Percentiles rank a stretch among this genome's conserved stretches.
Conservation (phyloP, 1,284 basidiomycete species). For the Xerocomus minutiporus region DNA sequence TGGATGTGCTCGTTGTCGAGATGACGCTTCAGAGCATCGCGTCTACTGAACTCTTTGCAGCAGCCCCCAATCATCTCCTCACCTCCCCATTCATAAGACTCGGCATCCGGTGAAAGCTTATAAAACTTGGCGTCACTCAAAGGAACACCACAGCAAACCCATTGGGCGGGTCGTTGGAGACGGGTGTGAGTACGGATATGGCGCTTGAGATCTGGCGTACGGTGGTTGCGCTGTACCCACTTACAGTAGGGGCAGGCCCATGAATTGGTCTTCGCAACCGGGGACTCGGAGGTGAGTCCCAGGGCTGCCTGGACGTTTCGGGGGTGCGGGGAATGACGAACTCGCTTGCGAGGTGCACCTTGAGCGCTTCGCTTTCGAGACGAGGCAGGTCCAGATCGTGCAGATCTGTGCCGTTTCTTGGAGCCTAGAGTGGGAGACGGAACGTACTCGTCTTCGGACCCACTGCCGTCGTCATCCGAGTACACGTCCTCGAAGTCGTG, state of each 20-base stretch:
- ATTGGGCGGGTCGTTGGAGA: conserved; percentile 26
- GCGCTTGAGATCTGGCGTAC: conserved; percentile 50
- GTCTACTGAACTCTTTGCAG: conserved; percentile 46
- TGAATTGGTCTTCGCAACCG: conserved; percentile 22
- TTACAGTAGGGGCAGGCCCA: conserved; percentile 33
- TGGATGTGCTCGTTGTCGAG: conserved; percentile 40
- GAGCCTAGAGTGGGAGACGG: conserved; percentile 24
- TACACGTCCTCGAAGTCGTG: conserved; percentile 18
- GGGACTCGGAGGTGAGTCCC: conserved; percentile 15
- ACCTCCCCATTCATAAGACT: conserved; percentile 30
- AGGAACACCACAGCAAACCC: conserved; percentile 41
- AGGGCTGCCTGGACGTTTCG: conserved; percentile 38
- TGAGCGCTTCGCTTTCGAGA: conserved; percentile 8
- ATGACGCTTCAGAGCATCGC: conserved; percentile 55
- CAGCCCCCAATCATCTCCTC: conserved; percentile 49
- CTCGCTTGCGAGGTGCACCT: conserved; percentile 25
- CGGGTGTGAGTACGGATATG: conserved; percentile 50
- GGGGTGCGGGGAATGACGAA: conserved; percentile 32
- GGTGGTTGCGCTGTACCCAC: conserved; percentile 37
- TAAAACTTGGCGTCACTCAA: conserved; percentile 33
- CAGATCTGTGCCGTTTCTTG: conserved; percentile 23
- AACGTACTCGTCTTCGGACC: conserved; percentile 31
- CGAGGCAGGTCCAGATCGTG: conserved; percentile 3
- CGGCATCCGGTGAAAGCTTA: conserved; percentile 25
- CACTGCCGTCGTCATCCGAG: conserved; percentile 28